These are phyloP conservation scores for Lasiodiplodia hormozganensis DNA, from an alignment of 2,329 filamentous ascomycete species.

Conservation along the genomic window DNA sequence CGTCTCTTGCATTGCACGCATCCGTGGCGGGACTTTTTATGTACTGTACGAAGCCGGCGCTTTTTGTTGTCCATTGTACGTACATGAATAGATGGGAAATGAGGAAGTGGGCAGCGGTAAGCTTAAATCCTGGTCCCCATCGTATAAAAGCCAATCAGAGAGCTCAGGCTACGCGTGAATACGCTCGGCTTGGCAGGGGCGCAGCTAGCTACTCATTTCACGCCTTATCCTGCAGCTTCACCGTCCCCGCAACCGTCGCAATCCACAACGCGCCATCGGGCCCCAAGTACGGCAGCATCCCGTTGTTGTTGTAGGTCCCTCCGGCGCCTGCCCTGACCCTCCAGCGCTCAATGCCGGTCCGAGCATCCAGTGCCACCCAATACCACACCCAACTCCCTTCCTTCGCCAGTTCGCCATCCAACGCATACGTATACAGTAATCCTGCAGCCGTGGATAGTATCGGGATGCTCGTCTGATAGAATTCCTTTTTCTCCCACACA, in stretches of 20 bases:
- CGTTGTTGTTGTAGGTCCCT: background rate
- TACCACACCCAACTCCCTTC: background rate
- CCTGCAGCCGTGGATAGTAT: background rate
- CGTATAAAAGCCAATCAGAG: no score
- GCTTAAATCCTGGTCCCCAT: no score
- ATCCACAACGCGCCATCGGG: background rate
- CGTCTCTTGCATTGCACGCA: no score
- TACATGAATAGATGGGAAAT: no score
- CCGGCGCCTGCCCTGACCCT: background rate
- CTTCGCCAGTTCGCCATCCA: background rate
- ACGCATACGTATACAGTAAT: slow-evolving; percentile 2
- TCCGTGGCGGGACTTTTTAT: no score
- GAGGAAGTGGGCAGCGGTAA: no score
- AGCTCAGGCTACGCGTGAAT: no score
- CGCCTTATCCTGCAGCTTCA: no score
- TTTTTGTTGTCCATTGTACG: no score
- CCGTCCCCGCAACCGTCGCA: background rate
- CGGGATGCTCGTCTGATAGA: background rate
- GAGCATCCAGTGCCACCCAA: background rate
- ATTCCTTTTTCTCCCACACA: background rate
- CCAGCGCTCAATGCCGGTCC: background rate
- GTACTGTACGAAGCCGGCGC: no score
- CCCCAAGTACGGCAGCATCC: background rate
- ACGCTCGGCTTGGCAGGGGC: no score
- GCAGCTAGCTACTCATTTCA: no score